Evolutionary conservation across 116 monocot genomes (phyloP).

Genomic region (Phalaenopsis hybrid): DNA sequence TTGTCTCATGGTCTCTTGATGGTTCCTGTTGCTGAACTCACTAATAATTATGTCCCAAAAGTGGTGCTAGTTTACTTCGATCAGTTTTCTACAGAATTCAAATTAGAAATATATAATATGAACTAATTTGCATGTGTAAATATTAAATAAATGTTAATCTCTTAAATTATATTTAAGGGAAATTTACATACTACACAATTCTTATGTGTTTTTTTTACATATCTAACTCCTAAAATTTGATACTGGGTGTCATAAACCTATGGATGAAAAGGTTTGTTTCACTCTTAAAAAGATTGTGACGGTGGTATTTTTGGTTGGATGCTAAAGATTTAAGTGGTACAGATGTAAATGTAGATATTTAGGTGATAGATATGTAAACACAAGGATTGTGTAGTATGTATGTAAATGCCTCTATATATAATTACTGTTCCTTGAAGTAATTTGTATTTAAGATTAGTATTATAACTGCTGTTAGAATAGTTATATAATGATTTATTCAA

Average conservation of each 20-base stretch:
- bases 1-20: slow-evolving; percentile 3
- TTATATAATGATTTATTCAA: background rate
- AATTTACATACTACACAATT: too few relatives aligned
- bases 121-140: background rate
- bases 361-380: too few relatives aligned
- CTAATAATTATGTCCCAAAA: background rate
- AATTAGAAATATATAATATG: background rate
- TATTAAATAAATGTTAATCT: background rate
- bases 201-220: too few relatives aligned
- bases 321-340: too few relatives aligned
- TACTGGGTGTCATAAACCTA: too few relatives aligned
- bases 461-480: background rate
- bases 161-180: background rate
- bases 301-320: too few relatives aligned
- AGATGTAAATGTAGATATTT: too few relatives aligned
- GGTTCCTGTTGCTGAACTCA: background rate
- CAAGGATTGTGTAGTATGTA: too few relatives aligned
- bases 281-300: too few relatives aligned
- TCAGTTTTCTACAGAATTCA: background rate
- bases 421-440: background rate
- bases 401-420: background rate
- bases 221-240: too few relatives aligned
- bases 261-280: too few relatives aligned
- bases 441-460: background rate
- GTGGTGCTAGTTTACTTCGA: background rate